Base-by-base conservation (phyloP, 73 alveolate genomes). In the Paramecium caudatum region DNA sequence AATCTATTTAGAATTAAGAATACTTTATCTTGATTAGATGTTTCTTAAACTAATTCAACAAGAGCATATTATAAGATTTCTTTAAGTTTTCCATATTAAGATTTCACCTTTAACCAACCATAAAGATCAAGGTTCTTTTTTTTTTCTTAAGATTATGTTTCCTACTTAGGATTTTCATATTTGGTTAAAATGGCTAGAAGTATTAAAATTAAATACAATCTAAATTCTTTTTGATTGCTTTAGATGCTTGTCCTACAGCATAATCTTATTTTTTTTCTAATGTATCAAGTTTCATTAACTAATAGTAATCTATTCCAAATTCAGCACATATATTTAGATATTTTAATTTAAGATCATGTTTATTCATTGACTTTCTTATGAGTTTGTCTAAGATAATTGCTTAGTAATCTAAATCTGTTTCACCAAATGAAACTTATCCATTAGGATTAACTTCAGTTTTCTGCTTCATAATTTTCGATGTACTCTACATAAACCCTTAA, bases 61-160 rank as follows among this genome's bases (percentile, higher is more conserved):
- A 74, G 10, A 12, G 88, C 65, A 74, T 74, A 74, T 45, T 74
- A 27, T 2, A 74, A n/a, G 32, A 74, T 37, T 37, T 45, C 17
- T 27, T 74, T 74, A 27, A 74, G 62, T 74, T 45, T 43, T 15
- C 43, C 19, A 21, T 74, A 41, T 41, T 74, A 30, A 74, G 69
- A 41, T 45, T 74, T 74, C 3, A 74, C 68, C 46, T 74, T 37
- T 47, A 74, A 15, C 88, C 88, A 74, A 16, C 88, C 88, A 74
- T 41, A 74, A 8, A 74, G 46, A 74, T 74, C 88, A 7, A 74
- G 9, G 8, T 8, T 5, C 32, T 41, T 74, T 21, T 17, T 21
- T 30, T 16, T 41, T 36, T 41, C 19, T 0, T 16, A 25, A 15
- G 19, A 0, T 15, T 45, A 30, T 21, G 88, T 41, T 5, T 74